Evolutionary conservation across 1,284 basidiomycete species (phyloP), one percentile per base, ranked within the genome.

Genomic region (Trichosporon inkin): DNA sequence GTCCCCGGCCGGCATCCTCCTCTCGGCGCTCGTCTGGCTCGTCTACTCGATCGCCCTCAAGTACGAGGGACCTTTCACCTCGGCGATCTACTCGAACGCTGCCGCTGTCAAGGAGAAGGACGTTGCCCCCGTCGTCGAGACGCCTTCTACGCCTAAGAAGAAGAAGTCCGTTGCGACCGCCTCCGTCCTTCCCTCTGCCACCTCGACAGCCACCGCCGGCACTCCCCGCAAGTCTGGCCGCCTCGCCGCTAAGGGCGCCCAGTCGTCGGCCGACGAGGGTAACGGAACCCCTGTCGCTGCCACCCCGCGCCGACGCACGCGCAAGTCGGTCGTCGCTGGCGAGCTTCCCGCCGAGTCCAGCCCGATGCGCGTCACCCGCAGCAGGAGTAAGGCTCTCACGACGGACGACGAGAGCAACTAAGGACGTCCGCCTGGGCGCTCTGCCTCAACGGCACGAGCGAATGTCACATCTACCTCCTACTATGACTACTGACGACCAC

Each of bases 11-110:
- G 91, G 92, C 1, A 72, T 94, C 14, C 62, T 90, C 61, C 81
- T 95, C 67, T 85, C 89, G 4, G 66, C 83, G 35, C 87, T 90
- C 71, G 89, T 96, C 40, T 88, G 88, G 77, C 74, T 90, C 55
- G 86, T 90, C 53, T 97, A 96, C 75, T 64, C 84, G 55, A 82
- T 94, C 62, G 94, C 93, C 2, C 82, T 95, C 56, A 82, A 82
- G 20, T 95, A 84, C 73, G 93, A 96, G 81, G 92, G 79, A 40
- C 79, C 79, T 5, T 80, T 79, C 71, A 80, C 79, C 14, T 73
- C 75, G 68, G 71, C 69, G 68, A 80, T 80, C 68, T 80, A 80
- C 66, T 70, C 72, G 37, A 65, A 64, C 55, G 65, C 68, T 34
- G 55, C 62, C 24, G 58, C 59, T 20, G 54, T 56, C 36, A 41